Evolutionary conservation across 192 early-diverging fungal genomes (phyloP).

Genomic region (Backusella luteola): DNA sequence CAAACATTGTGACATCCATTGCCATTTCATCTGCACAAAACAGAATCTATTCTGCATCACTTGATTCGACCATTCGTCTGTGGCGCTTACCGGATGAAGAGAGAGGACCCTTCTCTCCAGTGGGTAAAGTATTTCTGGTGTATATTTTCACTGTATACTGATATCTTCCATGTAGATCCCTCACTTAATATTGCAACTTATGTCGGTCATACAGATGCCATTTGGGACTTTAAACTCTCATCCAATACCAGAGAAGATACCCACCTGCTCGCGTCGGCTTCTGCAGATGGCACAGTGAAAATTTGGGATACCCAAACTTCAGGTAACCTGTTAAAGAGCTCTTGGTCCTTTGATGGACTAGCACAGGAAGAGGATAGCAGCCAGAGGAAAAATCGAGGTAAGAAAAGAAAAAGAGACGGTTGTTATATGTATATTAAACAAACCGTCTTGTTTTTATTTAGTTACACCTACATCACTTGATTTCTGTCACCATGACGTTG

Average conservation of each 20-base stretch:
- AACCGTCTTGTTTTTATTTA: not conserved
- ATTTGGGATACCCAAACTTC: slow-evolving; percentile 68
- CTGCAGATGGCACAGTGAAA: slow-evolving; percentile 79
- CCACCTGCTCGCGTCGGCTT: slow-evolving; percentile 66
- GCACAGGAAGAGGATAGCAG: slow-evolving; percentile 6
- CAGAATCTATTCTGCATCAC: slow-evolving; percentile 66
- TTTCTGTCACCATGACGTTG: slow-evolving; percentile 60
- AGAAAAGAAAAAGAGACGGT: not conserved
- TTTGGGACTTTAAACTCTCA: slow-evolving; percentile 82
- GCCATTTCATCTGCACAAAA: slow-evolving; percentile 59
- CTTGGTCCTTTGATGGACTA: slow-evolving; percentile 45
- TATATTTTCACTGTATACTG: not conserved
- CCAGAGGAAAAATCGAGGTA: not conserved
- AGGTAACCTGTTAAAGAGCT: slow-evolving; percentile 45
- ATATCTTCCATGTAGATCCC: slow-evolving; percentile 33
- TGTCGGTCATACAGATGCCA: slow-evolving; percentile 78
- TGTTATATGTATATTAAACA: not conserved
- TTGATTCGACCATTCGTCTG: slow-evolving; percentile 69
- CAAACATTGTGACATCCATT: slow-evolving; percentile 61
- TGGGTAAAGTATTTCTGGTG: slow-evolving; percentile 33
- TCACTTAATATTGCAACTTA: slow-evolving; percentile 57
- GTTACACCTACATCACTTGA: slow-evolving; percentile 65
- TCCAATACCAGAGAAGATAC: slow-evolving; percentile 46
- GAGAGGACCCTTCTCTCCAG: slow-evolving; percentile 53
- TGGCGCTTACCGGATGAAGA: slow-evolving; percentile 60